A percentile compares a stretch with the other conserved stretches of the same genome.
phyloP scores from a whole-genome alignment of 345 rosid genomes.

The Ailanthus altissimus region DNA sequence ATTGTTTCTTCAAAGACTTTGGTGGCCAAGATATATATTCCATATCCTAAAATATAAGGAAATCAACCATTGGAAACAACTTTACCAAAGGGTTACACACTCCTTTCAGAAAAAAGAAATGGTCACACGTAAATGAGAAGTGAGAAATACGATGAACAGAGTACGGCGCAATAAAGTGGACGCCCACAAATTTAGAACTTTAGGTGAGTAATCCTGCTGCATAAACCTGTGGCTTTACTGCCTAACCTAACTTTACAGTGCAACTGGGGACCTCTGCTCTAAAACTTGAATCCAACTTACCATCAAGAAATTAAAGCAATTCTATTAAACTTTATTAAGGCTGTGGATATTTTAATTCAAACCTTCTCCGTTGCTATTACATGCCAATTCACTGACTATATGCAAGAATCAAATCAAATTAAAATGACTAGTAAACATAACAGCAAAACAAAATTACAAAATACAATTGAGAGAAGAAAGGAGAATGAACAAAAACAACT shows the following conservation, averaged over 20 bases:
- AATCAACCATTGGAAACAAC: background rate
- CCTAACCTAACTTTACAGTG: background rate
- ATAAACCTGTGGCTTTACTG: background rate
- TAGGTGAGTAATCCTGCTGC: background rate
- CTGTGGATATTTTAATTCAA: too few relatives aligned
- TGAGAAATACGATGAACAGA: background rate
- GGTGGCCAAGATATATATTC: background rate
- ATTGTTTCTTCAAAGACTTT: background rate
- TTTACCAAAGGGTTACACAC: background rate
- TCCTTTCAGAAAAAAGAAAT: too few relatives aligned
- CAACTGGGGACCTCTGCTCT: background rate
- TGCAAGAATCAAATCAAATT: background rate
- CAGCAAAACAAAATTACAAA: background rate
- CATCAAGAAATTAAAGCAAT: background rate
- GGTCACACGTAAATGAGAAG: background rate
- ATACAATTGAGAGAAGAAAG: background rate
- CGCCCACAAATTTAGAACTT: background rate
- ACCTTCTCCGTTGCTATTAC: background rate
- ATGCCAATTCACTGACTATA: background rate
- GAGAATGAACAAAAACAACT: constrained; percentile 17
- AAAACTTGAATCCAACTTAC: background rate
- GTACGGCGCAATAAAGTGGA: background rate
- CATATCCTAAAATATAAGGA: background rate
- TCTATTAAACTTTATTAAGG: background rate
- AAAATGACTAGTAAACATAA: too few relatives aligned